Percentiles rank a stretch among this genome's conserved stretches.
Conservation (phyloP, 192 early-diverging fungal species). For the Coemansia sp. region DNA sequence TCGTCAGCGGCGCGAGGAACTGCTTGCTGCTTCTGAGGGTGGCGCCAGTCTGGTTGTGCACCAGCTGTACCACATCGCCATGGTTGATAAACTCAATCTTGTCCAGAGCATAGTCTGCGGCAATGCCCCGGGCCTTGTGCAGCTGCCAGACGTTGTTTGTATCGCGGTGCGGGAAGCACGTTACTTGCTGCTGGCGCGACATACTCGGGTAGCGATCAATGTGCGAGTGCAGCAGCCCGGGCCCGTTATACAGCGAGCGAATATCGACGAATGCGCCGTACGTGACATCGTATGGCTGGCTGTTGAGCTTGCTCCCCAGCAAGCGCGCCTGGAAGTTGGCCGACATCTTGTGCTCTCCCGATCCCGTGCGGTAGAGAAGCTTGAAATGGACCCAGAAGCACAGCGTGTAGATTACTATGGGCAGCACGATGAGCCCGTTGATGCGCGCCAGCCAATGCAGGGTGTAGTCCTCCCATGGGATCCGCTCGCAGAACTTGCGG, state of each 20-base stretch:
- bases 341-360: slow-evolving; percentile 94
- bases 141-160: slow-evolving; percentile 74
- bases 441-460: slow-evolving; percentile 87
- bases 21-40: slow-evolving; percentile 67
- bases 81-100: slow-evolving; percentile 63
- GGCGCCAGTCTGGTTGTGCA: slow-evolving; percentile 64
- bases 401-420: slow-evolving; percentile 74
- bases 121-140: slow-evolving; percentile 33
- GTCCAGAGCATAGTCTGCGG: slow-evolving; percentile 49
- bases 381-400: slow-evolving; percentile 96
- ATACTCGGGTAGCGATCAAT: slow-evolving; percentile 62
- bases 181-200: slow-evolving; percentile 86
- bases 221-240: slow-evolving; percentile 67
- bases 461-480: slow-evolving; percentile 67
- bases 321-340: slow-evolving; percentile 86
- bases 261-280: slow-evolving; percentile 35
- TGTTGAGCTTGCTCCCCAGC: slow-evolving; percentile 71
- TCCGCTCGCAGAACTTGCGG: slow-evolving; percentile 77
- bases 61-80: slow-evolving; percentile 80
- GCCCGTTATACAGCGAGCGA: slow-evolving; percentile 37
- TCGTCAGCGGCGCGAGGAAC: slow-evolving; percentile 65
- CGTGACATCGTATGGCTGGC: slow-evolving; percentile 41
- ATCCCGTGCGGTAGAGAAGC: slow-evolving; percentile 76
- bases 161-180: slow-evolving; percentile 80
- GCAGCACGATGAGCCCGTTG: slow-evolving; percentile 81